A percentile compares a stretch with the other conserved stretches of the same genome.
Evolutionary conservation across 2,329 filamentous ascomycete species (phyloP).

Genomic region (Apiospora sp.): DNA sequence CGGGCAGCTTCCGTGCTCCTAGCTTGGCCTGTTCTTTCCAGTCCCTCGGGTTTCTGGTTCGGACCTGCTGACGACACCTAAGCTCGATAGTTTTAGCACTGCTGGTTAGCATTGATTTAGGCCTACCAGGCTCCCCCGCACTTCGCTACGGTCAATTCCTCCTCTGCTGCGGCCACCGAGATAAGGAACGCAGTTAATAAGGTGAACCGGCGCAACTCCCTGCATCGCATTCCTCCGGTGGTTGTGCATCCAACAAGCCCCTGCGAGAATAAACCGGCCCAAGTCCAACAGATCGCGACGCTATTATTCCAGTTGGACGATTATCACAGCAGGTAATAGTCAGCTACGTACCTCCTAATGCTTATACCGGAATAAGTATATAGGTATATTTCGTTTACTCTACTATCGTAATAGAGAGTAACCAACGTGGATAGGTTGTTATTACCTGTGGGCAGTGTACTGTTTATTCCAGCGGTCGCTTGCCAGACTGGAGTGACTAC

Average conservation of each 20-base stretch:
- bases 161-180: not conserved
- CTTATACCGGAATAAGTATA: too few relatives aligned
- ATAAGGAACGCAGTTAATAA: not conserved
- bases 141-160: not conserved
- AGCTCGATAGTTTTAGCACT: not conserved
- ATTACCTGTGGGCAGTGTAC: too few relatives aligned
- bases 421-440: too few relatives aligned
- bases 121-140: not conserved
- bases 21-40: constrained; percentile 19
- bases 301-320: too few relatives aligned
- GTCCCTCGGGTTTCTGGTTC: constrained; percentile 22
- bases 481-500: not conserved
- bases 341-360: too few relatives aligned
- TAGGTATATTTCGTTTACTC: too few relatives aligned
- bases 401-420: too few relatives aligned
- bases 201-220: not conserved
- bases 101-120: not conserved
- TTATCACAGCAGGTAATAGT: too few relatives aligned
- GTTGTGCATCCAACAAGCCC: not conserved
- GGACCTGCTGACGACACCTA: not conserved
- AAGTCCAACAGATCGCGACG: too few relatives aligned
- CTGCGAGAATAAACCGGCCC: too few relatives aligned
- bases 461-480: too few relatives aligned
- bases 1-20: constrained; percentile 22
- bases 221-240: constrained; percentile 2